Conservation (phyloP, 179 eudicot genomes). For the Silene vulgaris region DNA sequence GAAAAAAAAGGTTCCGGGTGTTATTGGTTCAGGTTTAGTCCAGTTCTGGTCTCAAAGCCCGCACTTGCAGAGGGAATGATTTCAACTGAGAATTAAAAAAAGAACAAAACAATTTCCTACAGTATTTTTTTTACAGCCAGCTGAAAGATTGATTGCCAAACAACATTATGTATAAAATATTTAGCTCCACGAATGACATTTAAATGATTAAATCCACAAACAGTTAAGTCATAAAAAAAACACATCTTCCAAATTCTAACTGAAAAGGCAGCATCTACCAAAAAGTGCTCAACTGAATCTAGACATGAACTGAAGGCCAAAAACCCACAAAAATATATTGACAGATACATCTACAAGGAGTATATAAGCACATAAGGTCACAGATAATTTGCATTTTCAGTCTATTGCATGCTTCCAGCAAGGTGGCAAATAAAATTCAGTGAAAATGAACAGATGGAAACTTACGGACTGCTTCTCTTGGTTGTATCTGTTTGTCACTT, state of each 20-base stretch:
- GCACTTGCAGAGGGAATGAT: background rate
- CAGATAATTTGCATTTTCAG: background rate
- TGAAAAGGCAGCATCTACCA: background rate
- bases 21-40: too few relatives aligned
- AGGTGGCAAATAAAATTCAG: background rate
- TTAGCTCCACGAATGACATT: too few relatives aligned
- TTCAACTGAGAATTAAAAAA: background rate
- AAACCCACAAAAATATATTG: background rate
- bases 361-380: background rate
- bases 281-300: background rate
- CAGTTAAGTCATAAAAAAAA: too few relatives aligned
- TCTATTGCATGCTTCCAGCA: background rate
- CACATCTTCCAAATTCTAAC: too few relatives aligned
- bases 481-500: slow-evolving; percentile 88
- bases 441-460: slow-evolving; percentile 23
- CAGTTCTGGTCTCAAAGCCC: too few relatives aligned
- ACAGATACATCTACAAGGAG: background rate
- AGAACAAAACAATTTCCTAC: too few relatives aligned
- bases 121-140: background rate
- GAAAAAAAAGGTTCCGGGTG: too few relatives aligned
- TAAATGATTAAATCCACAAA: background rate
- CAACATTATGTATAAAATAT: too few relatives aligned
- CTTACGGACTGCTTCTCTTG: slow-evolving; percentile 92
- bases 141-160: background rate
- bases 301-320: background rate